phyloP scores from a whole-genome alignment of 441 rosid genomes.

The Bocquillonia castaneifolia region DNA sequence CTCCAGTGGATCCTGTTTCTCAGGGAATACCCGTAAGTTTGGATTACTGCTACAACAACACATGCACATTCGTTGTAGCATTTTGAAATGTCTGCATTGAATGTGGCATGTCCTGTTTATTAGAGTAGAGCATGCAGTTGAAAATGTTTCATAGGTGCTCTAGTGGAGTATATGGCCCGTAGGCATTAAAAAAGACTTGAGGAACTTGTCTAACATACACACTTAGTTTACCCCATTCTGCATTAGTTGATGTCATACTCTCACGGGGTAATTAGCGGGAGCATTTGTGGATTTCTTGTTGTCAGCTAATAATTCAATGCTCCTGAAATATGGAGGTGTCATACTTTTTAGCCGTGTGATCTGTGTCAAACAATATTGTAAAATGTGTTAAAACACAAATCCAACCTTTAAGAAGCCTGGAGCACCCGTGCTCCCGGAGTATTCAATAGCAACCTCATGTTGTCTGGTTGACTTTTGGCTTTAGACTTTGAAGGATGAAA shows the following conservation, averaged over 20 bases:
- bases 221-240: background rate
- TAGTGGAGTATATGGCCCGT: background rate
- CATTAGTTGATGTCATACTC: background rate
- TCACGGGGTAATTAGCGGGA: conserved; percentile 5
- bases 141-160: background rate
- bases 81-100: background rate
- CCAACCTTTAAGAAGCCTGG: too few relatives aligned
- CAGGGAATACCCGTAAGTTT: conserved; percentile 48
- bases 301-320: too few relatives aligned
- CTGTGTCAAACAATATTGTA: too few relatives aligned
- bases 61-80: background rate
- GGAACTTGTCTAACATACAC: background rate
- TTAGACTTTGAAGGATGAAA: background rate
- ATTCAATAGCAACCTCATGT: too few relatives aligned
- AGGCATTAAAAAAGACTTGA: background rate
- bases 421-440: too few relatives aligned
- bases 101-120: background rate
- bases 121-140: background rate
- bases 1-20: conserved; percentile 47
- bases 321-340: too few relatives aligned
- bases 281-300: conserved; percentile 2
- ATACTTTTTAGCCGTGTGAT: too few relatives aligned
- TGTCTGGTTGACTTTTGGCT: background rate
- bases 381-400: too few relatives aligned
- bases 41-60: too few relatives aligned